Evolutionary conservation across 1,284 basidiomycete species (phyloP), one percentile per base, ranked within the genome.

Genomic region (Sanghuangporus baumii): DNA sequence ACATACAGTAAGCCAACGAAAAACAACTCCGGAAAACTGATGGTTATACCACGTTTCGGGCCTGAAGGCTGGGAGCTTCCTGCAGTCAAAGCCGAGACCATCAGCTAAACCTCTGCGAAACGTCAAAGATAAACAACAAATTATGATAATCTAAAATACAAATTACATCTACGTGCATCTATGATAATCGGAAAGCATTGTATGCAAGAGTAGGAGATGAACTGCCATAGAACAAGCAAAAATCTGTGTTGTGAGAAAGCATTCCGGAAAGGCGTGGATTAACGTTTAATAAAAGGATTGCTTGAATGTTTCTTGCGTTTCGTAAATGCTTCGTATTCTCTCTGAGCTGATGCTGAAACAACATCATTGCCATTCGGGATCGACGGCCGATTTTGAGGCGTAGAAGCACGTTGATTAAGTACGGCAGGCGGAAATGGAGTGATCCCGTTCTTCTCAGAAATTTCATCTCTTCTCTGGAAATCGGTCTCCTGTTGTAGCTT

Each of bases 1-100:
- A 90, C 88, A 0, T 98, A 93, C 72, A 93, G 90, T 4, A 96
- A 95, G 74, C 91, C 94, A 0, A 72, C 86, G 36, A 91, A 89
- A 74, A 86, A 89, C 60, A 86, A 81, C 46, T 75, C 80, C 0
- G 87, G 88, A 7, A 74, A 79, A 11, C 72, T 82, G 64, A 86
- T 93, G 79, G 85, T 89, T 9, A 85, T 88, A 47, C 95, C 94
- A 0, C 86, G 83, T 65, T 96, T 94, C 73, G 91, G 91, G 14
- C 87, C 88, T 54, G 83, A 88, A 38, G 86, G 86, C 20, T 93
- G 94, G 84, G 92, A 96, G 72, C 74, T 97, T 59, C 93, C 94
- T 46, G 81, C 90, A 4, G 79, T 94, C 48, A 88, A 85, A 72
- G 80, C 59, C 6, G 37, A 54, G 11, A n/a, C 47, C 40, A 41